phyloP scores from a whole-genome alignment of 1,284 basidiomycete species.

The Leccinum subfulvum region DNA sequence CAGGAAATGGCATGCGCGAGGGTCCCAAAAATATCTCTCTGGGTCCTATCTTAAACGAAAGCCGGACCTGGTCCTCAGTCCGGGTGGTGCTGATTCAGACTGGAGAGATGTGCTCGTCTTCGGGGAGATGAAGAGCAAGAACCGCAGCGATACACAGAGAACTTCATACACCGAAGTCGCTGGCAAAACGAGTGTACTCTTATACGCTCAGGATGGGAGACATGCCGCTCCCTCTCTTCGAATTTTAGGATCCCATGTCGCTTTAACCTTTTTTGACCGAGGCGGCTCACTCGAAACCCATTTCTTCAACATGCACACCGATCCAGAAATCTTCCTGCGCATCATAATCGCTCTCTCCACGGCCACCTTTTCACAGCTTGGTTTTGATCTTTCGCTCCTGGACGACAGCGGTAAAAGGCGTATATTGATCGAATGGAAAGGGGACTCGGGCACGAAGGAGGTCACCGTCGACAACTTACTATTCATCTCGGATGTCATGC shows the following conservation, averaged over 20 bases:
- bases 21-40: neutral
- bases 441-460: neutral
- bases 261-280: neutral
- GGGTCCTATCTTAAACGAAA: neutral
- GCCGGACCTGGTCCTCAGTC: neutral
- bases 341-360: neutral
- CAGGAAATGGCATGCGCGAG: neutral
- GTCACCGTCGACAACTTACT: neutral
- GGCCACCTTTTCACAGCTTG: neutral
- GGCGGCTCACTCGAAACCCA: neutral
- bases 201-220: neutral
- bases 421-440: neutral
- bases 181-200: neutral
- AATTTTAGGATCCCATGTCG: neutral
- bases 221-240: neutral
- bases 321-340: neutral
- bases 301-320: neutral
- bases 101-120: neutral
- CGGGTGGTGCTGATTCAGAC: neutral
- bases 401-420: neutral
- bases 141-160: neutral
- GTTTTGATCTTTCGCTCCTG: neutral
- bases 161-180: neutral
- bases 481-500: neutral
- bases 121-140: neutral